Evolutionary conservation across 345 rosid species (phyloP).

Genomic region (Barbarea vulgaris): DNA sequence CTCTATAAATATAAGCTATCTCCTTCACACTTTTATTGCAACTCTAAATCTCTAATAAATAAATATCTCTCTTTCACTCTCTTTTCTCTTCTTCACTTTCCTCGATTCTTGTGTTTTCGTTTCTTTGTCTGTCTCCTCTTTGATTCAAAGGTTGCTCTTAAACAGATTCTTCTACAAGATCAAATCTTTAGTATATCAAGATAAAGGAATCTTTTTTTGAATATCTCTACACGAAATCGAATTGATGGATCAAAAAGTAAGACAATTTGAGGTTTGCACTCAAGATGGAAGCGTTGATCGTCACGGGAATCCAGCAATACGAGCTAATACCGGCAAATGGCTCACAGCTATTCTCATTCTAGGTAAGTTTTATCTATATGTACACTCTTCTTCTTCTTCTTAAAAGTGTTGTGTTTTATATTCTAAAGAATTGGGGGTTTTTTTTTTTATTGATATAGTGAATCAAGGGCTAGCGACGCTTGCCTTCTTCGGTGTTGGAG

Average conservation of each 20-base stretch:
- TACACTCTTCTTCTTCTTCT: neutral
- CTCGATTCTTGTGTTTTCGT: slow-evolving; percentile 12
- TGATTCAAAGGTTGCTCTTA: slow-evolving; percentile 4
- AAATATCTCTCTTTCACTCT: slow-evolving; percentile 26
- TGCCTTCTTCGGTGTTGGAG: slow-evolving; percentile 95
- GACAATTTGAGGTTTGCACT: slow-evolving; percentile 50
- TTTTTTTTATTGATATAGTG: slow-evolving; percentile 52
- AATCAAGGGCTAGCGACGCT: slow-evolving; percentile 95
- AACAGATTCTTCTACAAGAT: neutral
- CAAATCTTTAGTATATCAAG: slow-evolving; percentile 24
- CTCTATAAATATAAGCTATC: slow-evolving; percentile 38
- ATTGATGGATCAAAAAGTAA: slow-evolving; percentile 44
- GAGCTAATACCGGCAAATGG: slow-evolving; percentile 80
- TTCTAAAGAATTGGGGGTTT: neutral
- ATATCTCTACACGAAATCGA: slow-evolving; percentile 18
- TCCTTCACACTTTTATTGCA: slow-evolving; percentile 38
- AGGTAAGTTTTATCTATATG: slow-evolving; percentile 38
- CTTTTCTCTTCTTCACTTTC: slow-evolving; percentile 23
- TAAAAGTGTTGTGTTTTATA: neutral
- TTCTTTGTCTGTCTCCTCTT: neutral
- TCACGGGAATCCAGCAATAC: slow-evolving; percentile 70
- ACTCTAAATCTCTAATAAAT: slow-evolving; percentile 1
- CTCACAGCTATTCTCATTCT: slow-evolving; percentile 72
- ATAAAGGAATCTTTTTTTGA: slow-evolving; percentile 25
- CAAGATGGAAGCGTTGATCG: slow-evolving; percentile 83